These are phyloP conservation scores for Termitomyces sp. DNA, from an alignment of 768 basidiomycete species.

Conservation along the genomic window DNA sequence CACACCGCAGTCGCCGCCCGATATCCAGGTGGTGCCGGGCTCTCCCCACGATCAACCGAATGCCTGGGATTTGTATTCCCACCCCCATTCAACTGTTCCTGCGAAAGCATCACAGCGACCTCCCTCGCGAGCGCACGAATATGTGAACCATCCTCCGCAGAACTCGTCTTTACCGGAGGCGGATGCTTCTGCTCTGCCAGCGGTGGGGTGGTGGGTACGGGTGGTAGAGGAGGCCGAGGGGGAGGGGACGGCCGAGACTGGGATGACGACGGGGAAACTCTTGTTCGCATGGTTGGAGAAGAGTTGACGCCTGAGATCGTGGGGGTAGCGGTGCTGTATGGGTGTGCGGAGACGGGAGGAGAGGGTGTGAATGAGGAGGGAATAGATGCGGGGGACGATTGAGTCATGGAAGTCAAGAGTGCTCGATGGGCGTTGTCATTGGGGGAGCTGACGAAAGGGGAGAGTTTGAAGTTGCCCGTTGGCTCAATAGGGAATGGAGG, in stretches of 20 bases:
- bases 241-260: not conserved
- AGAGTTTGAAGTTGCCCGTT: not conserved
- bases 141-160: constrained; percentile 4
- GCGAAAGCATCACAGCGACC: constrained; percentile 24
- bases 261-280: not conserved
- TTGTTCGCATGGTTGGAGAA: not conserved
- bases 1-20: not conserved
- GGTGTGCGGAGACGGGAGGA: not conserved
- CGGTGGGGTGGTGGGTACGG: not conserved
- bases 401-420: not conserved
- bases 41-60: constrained; percentile 4
- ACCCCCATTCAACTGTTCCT: constrained; percentile 10
- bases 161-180: not conserved
- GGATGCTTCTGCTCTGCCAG: not conserved
- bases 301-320: not conserved
- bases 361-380: not conserved
- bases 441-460: not conserved
- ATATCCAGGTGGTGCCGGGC: constrained; percentile 17
- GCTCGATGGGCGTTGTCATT: not conserved
- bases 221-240: not conserved
- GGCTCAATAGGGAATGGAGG: not conserved
- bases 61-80: not conserved
- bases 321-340: not conserved
- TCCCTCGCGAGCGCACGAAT: constrained; percentile 26
- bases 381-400: not conserved